These are phyloP conservation scores for Saccharomycopsis hybrid DNA, from an alignment of 1,139 yeast genomes.

Conservation along the genomic window DNA sequence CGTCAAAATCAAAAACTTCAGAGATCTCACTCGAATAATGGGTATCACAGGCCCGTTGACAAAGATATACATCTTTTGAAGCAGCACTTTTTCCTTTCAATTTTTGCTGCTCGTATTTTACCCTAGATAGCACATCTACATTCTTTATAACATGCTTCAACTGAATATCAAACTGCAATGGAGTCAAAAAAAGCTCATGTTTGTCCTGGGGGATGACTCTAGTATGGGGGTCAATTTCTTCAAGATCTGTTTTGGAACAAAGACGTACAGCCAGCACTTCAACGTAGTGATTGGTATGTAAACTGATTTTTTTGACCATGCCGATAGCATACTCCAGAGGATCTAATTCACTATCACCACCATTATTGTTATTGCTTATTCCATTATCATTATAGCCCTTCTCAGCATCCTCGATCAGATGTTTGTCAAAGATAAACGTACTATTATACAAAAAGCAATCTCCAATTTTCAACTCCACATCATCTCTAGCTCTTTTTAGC, in stretches of 20 bases:
- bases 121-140: constrained; percentile 8
- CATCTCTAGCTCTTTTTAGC: constrained; percentile 8
- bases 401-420: not conserved
- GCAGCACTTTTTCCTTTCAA: no score
- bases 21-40: constrained; percentile 4
- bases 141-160: constrained; percentile 8
- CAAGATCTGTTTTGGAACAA: constrained; percentile 2
- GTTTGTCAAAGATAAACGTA: not conserved
- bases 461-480: constrained; percentile 8
- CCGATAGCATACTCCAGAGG: constrained; percentile 1
- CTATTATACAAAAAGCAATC: constrained; percentile 11
- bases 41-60: constrained; percentile 15
- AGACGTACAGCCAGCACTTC: constrained; percentile 13
- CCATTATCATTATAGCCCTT: no score
- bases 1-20: constrained; percentile 11
- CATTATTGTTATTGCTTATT: no score
- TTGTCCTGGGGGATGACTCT: no score
- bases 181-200: constrained; percentile 17
- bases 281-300: constrained; percentile 13
- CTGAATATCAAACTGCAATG: constrained; percentile 1
- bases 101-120: no score
- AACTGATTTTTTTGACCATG: constrained; percentile 6
- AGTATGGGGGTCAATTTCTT: not conserved
- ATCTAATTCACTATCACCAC: no score
- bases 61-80: constrained; percentile 7